Conservation (phyloP, 345 rosid species). For the Hibiscus syriacus region DNA sequence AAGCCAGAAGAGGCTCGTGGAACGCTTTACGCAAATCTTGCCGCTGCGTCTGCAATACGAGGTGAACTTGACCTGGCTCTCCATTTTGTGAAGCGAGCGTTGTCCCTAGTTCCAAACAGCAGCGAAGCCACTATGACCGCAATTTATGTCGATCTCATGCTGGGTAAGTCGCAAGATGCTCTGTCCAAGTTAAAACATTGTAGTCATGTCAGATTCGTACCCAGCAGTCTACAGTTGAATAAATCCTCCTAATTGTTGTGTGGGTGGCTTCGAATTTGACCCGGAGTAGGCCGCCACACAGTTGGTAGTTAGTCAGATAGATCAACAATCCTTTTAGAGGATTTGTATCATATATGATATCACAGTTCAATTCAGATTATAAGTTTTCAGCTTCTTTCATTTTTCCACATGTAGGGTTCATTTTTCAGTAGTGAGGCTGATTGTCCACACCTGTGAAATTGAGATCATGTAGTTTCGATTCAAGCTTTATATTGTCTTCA, state of each 20-base stretch:
- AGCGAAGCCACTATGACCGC: slow-evolving; percentile 74
- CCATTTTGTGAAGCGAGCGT: slow-evolving; percentile 48
- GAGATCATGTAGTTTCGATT: slow-evolving; percentile 28
- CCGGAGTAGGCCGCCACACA: slow-evolving; percentile 16
- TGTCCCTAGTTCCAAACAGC: slow-evolving; percentile 50
- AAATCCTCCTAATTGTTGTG: slow-evolving; percentile 22
- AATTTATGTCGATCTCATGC: slow-evolving; percentile 64
- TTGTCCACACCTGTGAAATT: slow-evolving; percentile 37
- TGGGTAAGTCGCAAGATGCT: slow-evolving; percentile 73
- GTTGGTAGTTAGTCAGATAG: slow-evolving; percentile 34
- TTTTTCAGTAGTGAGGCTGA: slow-evolving; percentile 34
- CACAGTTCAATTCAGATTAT: slow-evolving; percentile 46
- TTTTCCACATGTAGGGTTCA: slow-evolving; percentile 34
- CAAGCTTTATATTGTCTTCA: slow-evolving; percentile 23
- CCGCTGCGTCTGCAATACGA: slow-evolving; percentile 54
- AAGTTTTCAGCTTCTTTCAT: slow-evolving; percentile 23
- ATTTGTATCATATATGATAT: slow-evolving; percentile 49
- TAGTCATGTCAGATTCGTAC: slow-evolving; percentile 59
- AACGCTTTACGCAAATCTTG: slow-evolving; percentile 69
- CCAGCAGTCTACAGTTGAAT: slow-evolving; percentile 28
- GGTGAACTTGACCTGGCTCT: slow-evolving; percentile 69
- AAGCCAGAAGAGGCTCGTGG: slow-evolving; percentile 95
- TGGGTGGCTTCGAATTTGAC: slow-evolving; percentile 19
- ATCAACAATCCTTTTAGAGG: slow-evolving; percentile 44
- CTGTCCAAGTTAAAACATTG: slow-evolving; percentile 70